Evolutionary conservation across 148 eudicot genomes (phyloP).

Genomic region (Arctostaphylos glauca): DNA sequence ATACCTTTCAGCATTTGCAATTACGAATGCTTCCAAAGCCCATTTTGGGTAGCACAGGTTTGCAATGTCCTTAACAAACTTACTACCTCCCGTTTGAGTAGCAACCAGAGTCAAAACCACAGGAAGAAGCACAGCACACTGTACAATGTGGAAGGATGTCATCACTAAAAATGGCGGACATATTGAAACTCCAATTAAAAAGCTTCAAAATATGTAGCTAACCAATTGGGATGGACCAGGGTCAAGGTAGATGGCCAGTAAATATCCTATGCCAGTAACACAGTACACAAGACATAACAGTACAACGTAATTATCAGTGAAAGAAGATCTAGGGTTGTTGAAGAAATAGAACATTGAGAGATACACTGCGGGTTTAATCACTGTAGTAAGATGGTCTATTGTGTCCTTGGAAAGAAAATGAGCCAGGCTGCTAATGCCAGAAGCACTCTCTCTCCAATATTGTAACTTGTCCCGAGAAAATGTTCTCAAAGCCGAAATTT

Average conservation of each 20-base stretch:
- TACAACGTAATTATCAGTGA: slow-evolving; percentile 68
- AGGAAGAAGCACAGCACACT: slow-evolving; percentile 78
- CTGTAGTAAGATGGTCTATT: slow-evolving; percentile 71
- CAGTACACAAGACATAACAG: slow-evolving; percentile 84
- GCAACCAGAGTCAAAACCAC: slow-evolving; percentile 70
- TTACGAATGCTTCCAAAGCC: slow-evolving; percentile 91
- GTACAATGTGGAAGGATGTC: slow-evolving; percentile 22
- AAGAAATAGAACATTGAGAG: slow-evolving; percentile 94
- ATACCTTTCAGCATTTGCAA: slow-evolving; percentile 78
- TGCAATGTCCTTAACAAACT: slow-evolving; percentile 41
- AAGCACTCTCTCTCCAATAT: slow-evolving; percentile 83
- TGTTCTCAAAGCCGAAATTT: slow-evolving; percentile 85
- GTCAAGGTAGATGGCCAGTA: slow-evolving; percentile 76
- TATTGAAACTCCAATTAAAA: neutral
- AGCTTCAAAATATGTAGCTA: slow-evolving; percentile 9
- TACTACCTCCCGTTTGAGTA: slow-evolving; percentile 43
- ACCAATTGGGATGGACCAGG: slow-evolving; percentile 97
- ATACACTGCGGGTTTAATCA: slow-evolving; percentile 78
- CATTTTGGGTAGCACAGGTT: slow-evolving; percentile 79
- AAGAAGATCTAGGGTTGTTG: slow-evolving; percentile 89
- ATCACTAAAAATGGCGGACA: neutral
- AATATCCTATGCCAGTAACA: slow-evolving; percentile 90
- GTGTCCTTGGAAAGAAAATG: slow-evolving; percentile 91
- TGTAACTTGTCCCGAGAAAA: slow-evolving; percentile 89
- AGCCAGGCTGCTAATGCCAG: slow-evolving; percentile 96